These are phyloP conservation scores for Curvularia sp. DNA, from an alignment of 2,329 filamentous ascomycete genomes.

Conservation along the genomic window DNA sequence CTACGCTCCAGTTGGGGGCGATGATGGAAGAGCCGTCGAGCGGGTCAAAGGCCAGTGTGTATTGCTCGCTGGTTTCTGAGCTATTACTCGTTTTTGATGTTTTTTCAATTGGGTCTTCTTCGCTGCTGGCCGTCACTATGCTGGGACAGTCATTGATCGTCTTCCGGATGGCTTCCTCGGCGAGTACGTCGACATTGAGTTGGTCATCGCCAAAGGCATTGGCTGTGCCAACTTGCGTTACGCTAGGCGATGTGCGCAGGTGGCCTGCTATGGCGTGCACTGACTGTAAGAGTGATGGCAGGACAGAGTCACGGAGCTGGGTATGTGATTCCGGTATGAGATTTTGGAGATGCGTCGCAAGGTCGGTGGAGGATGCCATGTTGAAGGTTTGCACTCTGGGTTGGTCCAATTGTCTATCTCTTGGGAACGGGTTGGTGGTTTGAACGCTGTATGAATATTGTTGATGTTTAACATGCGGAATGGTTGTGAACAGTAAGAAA, in stretches of 20 bases:
- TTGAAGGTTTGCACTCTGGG: neutral
- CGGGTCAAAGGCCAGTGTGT: constrained; percentile 69
- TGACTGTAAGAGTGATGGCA: constrained; percentile 27
- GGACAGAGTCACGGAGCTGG: constrained; percentile 20
- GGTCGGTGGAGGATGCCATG: constrained; percentile 12
- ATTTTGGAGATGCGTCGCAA: constrained; percentile 9
- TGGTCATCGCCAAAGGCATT: constrained; percentile 65
- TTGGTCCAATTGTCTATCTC: neutral
- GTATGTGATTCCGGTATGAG: constrained; percentile 11
- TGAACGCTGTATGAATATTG: neutral
- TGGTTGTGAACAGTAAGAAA: neutral
- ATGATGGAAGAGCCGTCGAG: constrained; percentile 69
- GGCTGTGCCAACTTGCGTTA: constrained; percentile 45
- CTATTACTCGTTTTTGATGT: neutral
- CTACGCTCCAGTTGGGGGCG: constrained; percentile 49
- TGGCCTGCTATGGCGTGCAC: constrained; percentile 26
- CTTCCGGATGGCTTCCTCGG: constrained; percentile 63
- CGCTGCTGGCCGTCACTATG: constrained; percentile 66
- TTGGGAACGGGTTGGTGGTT: neutral
- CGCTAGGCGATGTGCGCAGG: constrained; percentile 24
- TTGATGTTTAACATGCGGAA: neutral
- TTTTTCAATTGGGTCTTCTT: constrained; percentile 65
- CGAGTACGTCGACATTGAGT: constrained; percentile 65
- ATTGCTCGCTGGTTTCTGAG: constrained; percentile 41
- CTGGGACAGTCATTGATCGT: constrained; percentile 62